These are phyloP conservation scores for Tulasnella sp. DNA, from an alignment of 768 basidiomycete genomes.

Conservation along the genomic window DNA sequence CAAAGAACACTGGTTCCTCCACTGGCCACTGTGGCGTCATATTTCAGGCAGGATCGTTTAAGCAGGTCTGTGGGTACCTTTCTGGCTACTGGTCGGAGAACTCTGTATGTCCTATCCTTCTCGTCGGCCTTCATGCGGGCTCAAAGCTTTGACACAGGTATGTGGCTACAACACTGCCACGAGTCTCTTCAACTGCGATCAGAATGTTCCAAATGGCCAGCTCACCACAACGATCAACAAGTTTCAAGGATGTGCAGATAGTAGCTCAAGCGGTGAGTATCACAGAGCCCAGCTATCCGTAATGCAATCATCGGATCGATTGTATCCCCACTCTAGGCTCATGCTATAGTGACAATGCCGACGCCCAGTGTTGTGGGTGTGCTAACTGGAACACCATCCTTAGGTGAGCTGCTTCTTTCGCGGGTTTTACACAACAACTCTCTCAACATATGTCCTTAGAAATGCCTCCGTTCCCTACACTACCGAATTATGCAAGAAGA, in stretches of 20 bases:
- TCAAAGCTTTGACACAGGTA: not conserved
- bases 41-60: not conserved
- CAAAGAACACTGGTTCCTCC: not conserved
- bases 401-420: not conserved
- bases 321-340: not conserved
- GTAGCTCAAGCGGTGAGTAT: not conserved
- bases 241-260: conserved; percentile 15
- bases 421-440: too few species aligned
- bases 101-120: not conserved
- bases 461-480: not conserved
- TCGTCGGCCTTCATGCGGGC: too few species aligned
- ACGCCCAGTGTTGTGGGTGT: conserved; percentile 14
- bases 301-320: not conserved
- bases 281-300: not conserved
- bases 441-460: too few species aligned
- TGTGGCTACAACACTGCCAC: conserved; percentile 12
- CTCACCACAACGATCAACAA: conserved; percentile 6
- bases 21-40: conserved; percentile 12
- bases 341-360: conserved; percentile 12
- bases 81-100: conserved; percentile 15
- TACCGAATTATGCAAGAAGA: conserved; percentile 6
- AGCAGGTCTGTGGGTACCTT: conserved; percentile 7
- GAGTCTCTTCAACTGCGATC: not conserved
- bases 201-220: conserved; percentile 5
- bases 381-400: conserved; percentile 13